These are phyloP conservation scores for Eucalyptus sideroxylon DNA, from an alignment of 345 rosid genomes.

Conservation along the genomic window DNA sequence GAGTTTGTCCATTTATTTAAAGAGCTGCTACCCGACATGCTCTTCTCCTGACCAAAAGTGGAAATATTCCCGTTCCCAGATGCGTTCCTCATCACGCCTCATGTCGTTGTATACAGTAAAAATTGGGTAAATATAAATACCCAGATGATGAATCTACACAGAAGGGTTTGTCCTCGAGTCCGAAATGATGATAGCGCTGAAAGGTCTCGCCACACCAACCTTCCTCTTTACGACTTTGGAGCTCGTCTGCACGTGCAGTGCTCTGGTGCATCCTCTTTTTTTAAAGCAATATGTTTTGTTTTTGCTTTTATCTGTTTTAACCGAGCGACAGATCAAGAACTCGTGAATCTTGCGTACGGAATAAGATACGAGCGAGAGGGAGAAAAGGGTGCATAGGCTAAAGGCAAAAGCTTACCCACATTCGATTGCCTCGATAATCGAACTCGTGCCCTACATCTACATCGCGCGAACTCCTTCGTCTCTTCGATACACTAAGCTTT, in stretches of 20 bases:
- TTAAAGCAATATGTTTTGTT: background rate
- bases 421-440: background rate
- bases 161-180: background rate
- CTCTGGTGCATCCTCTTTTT: background rate
- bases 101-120: background rate
- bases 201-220: background rate
- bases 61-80: background rate
- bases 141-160: background rate
- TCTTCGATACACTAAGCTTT: background rate
- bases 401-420: background rate
- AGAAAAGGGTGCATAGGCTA: background rate
- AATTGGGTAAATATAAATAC: background rate
- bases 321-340: background rate
- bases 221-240: constrained; percentile 17
- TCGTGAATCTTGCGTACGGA: background rate
- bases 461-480: background rate
- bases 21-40: background rate
- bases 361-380: background rate
- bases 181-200: background rate
- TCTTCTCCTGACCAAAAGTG: background rate
- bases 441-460: background rate
- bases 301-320: background rate
- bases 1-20: background rate
- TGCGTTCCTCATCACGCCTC: background rate
- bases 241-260: background rate